Evolutionary conservation across 108 stramenopile species (phyloP).

Genomic region (Schizochytrium sp.): DNA sequence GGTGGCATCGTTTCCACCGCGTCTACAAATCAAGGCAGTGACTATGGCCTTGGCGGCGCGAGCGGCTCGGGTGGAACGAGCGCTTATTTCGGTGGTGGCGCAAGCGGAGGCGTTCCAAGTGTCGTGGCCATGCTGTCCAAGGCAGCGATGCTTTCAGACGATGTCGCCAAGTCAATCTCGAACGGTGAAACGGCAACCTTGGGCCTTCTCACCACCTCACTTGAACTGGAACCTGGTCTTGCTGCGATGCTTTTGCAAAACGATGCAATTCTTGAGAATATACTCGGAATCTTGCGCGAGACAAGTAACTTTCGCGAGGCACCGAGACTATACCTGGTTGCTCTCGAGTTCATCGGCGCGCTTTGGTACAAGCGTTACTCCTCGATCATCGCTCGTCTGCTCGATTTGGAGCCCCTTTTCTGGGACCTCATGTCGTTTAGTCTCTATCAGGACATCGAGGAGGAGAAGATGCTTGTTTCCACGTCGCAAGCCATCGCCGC

Average conservation of each 20-base stretch:
- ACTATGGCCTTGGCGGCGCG: too few species aligned
- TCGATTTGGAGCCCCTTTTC: background rate
- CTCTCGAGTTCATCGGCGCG: background rate
- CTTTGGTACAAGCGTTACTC: background rate
- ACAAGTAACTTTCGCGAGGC: background rate
- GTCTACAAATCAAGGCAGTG: too few species aligned
- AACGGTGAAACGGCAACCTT: background rate
- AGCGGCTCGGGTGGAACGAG: too few species aligned
- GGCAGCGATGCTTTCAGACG: background rate
- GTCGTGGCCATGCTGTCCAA: slow-evolving; percentile 10
- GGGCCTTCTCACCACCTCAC: background rate
- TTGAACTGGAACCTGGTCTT: background rate
- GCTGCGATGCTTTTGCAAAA: background rate
- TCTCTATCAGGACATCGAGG: background rate
- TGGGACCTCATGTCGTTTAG: background rate
- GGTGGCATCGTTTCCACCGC: too few species aligned
- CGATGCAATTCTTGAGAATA: background rate
- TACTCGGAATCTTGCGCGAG: background rate
- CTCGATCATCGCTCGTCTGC: background rate
- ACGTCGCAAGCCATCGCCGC: background rate
- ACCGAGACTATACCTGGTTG: background rate
- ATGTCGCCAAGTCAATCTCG: background rate
- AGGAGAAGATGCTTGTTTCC: background rate
- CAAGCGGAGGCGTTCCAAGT: background rate
- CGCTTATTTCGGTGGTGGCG: too few species aligned